Conservation (phyloP, 2,329 filamentous ascomycete genomes). For the Fusarium tupiense region DNA sequence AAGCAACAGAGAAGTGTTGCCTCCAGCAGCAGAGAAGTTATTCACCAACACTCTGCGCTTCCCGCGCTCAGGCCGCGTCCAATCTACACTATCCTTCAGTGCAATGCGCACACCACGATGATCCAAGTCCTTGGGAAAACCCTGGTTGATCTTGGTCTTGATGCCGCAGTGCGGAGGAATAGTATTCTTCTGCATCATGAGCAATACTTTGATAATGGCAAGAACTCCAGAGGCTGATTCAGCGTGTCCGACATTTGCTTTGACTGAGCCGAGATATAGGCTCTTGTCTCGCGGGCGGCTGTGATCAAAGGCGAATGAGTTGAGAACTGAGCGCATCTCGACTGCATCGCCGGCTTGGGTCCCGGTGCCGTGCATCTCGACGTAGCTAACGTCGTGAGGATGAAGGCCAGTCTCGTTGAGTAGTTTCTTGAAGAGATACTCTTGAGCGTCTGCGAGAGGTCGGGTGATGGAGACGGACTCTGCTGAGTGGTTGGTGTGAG, state of each 20-base stretch:
- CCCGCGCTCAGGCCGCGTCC: background rate
- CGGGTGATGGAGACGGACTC: slow-evolving; percentile 18
- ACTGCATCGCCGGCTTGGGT: slow-evolving; percentile 87
- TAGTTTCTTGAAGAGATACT: slow-evolving; percentile 70
- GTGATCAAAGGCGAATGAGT: slow-evolving; percentile 60
- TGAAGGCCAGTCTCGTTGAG: slow-evolving; percentile 75
- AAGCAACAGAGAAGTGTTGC: background rate
- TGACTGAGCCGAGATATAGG: slow-evolving; percentile 70
- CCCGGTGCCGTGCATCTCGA: slow-evolving; percentile 92
- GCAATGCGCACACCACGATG: background rate
- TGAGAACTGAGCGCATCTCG: slow-evolving; percentile 82
- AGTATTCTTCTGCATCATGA: background rate
- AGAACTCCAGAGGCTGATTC: background rate
- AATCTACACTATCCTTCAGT: background rate
- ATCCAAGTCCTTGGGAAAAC: background rate
- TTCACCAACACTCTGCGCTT: background rate
- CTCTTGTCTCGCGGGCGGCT: slow-evolving; percentile 58
- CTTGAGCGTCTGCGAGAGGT: slow-evolving; percentile 77
- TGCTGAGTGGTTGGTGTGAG: slow-evolving; percentile 37
- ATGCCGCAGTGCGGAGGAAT: slow-evolving; percentile 36
- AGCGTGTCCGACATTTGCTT: slow-evolving; percentile 72
- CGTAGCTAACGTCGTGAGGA: slow-evolving; percentile 80
- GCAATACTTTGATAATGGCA: background rate
- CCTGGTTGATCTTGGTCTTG: slow-evolving; percentile 4
- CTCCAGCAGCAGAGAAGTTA: background rate